These are phyloP conservation scores for Butyriboletus loyo DNA, from an alignment of 768 basidiomycete genomes.

Conservation along the genomic window DNA sequence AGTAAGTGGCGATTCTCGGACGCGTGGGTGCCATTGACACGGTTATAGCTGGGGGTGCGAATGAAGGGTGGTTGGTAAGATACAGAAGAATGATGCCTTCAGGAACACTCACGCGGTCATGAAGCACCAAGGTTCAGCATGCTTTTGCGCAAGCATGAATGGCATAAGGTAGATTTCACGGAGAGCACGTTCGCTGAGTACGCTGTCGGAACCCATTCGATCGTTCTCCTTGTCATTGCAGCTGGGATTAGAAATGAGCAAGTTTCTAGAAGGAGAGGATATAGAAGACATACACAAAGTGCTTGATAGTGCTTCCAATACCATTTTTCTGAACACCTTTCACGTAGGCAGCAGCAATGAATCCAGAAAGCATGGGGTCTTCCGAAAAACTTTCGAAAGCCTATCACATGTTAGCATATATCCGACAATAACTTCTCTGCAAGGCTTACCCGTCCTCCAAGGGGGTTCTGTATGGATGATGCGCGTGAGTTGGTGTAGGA, in stretches of 20 bases:
- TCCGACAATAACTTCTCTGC: neutral
- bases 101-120: constrained; percentile 59
- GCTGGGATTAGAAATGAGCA: constrained; percentile 28
- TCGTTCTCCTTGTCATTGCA: constrained; percentile 84
- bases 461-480: constrained; percentile 47
- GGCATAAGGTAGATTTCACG: constrained; percentile 61
- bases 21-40: constrained; percentile 71
- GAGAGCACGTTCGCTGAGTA: constrained; percentile 49
- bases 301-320: constrained; percentile 76
- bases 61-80: neutral
- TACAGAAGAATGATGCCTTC: neutral
- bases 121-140: constrained; percentile 49
- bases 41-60: constrained; percentile 51
- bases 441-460: constrained; percentile 58
- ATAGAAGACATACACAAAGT: constrained; percentile 57
- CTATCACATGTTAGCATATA: constrained; percentile 31
- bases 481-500: neutral
- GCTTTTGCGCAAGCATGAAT: constrained; percentile 56
- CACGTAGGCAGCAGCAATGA: constrained; percentile 69
- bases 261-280: neutral
- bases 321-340: constrained; percentile 75
- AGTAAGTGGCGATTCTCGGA: constrained; percentile 64
- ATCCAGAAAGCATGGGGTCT: constrained; percentile 71
- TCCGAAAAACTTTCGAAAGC: constrained; percentile 80
- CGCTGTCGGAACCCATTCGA: constrained; percentile 55